Conservation (phyloP, 2,329 filamentous ascomycete genomes). For the Gaeumannomyces sp. region DNA sequence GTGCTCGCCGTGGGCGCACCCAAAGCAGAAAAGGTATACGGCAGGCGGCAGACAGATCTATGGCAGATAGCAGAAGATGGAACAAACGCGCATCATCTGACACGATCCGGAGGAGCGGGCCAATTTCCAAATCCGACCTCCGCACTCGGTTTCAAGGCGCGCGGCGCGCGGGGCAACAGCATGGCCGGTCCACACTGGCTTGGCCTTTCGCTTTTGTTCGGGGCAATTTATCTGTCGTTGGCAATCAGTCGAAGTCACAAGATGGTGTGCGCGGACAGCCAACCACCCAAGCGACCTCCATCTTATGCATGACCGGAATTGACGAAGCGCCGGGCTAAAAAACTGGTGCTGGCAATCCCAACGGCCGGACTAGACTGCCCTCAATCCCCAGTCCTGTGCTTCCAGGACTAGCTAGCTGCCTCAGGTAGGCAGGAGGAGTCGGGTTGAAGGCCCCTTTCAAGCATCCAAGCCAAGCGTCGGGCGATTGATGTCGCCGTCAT, state of each 20-base stretch:
- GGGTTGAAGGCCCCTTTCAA: not conserved
- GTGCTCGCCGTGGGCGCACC: too few relatives aligned
- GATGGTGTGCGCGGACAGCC: too few relatives aligned
- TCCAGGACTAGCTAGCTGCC: not conserved
- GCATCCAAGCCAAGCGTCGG: not conserved
- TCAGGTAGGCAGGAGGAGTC: too few relatives aligned
- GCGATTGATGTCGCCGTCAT: not conserved
- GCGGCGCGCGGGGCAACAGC: not conserved
- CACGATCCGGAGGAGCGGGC: too few relatives aligned
- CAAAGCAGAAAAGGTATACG: not conserved
- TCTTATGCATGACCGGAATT: not conserved
- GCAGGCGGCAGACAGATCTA: not conserved
- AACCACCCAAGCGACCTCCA: too few relatives aligned
- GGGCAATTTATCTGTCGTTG: too few relatives aligned
- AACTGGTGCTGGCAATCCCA: not conserved
- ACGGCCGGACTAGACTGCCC: too few relatives aligned
- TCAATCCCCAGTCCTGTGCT: not conserved
- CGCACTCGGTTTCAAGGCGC: not conserved
- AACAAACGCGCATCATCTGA: not conserved
- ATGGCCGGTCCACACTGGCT: not conserved
- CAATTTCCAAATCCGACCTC: not conserved
- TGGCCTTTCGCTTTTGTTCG: not conserved
- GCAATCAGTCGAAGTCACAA: too few relatives aligned
- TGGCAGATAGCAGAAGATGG: not conserved
- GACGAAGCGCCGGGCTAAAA: not conserved